Conservation (phyloP, 495 filamentous ascomycete genomes). For the Tetracladium marchalianum region DNA sequence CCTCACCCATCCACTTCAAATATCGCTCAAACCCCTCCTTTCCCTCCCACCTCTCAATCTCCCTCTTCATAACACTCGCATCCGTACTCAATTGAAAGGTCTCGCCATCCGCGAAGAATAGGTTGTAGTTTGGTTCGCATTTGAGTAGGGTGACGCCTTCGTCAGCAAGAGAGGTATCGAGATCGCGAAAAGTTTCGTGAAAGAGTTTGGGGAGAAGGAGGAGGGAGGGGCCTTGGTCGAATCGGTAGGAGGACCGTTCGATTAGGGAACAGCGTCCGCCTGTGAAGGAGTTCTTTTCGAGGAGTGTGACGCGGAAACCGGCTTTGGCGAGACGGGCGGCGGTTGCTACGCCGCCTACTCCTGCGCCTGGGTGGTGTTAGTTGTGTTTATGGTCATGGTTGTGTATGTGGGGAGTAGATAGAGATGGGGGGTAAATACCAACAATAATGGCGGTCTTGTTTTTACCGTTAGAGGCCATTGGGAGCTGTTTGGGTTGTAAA, state of each 20-base stretch:
- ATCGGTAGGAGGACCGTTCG: slow-evolving; percentile 45
- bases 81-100: slow-evolving; percentile 49
- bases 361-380: slow-evolving; percentile 38
- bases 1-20: slow-evolving; percentile 49
- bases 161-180: slow-evolving; percentile 46
- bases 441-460: slow-evolving; percentile 36
- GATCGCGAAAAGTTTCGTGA: slow-evolving; percentile 50
- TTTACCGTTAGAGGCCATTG: slow-evolving; percentile 16
- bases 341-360: slow-evolving; percentile 55
- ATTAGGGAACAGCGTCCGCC: slow-evolving; percentile 56
- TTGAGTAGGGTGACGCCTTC: slow-evolving; percentile 53
- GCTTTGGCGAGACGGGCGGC: slow-evolving; percentile 58
- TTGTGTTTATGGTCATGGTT: not conserved
- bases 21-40: slow-evolving; percentile 53
- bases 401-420: slow-evolving; percentile 4
- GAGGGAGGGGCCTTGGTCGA: slow-evolving; percentile 64
- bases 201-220: slow-evolving; percentile 59
- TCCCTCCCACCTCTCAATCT: slow-evolving; percentile 58
- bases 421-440: slow-evolving; percentile 22
- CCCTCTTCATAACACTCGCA: slow-evolving; percentile 50
- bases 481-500: not conserved
- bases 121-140: slow-evolving; percentile 62
- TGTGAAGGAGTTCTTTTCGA: slow-evolving; percentile 59
- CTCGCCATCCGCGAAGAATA: slow-evolving; percentile 56
- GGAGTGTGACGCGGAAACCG: slow-evolving; percentile 52